Conservation (phyloP, 2,329 filamentous ascomycete species). For the Didymella glomerata region DNA sequence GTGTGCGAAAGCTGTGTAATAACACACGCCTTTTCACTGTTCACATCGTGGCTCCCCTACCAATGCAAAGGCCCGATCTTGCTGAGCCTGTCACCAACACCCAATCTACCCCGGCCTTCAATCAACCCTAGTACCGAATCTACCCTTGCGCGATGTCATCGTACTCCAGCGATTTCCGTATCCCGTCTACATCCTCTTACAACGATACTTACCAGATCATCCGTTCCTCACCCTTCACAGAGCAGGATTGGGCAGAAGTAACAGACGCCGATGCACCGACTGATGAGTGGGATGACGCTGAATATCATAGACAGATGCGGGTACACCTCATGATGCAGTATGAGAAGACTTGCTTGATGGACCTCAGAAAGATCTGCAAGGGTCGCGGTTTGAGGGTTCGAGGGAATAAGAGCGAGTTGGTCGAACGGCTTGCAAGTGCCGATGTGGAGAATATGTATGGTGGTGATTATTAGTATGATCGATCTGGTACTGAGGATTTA, state of each 20-base stretch:
- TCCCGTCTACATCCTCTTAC: background rate
- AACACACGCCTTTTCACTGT: background rate
- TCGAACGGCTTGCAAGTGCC: slow-evolving; percentile 1
- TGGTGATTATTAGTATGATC: background rate
- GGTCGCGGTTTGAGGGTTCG: background rate
- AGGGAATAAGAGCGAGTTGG: slow-evolving; percentile 8
- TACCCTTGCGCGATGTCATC: background rate
- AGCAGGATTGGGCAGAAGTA: slow-evolving; percentile 4
- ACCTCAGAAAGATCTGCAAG: slow-evolving; percentile 3
- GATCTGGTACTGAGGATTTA: background rate
- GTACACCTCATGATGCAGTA: background rate
- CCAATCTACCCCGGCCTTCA: background rate
- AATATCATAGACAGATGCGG: slow-evolving; percentile 13
- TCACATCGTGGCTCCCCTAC: background rate
- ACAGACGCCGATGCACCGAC: slow-evolving; percentile 5
- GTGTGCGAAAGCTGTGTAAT: background rate
- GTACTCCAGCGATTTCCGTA: background rate
- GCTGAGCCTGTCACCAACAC: background rate
- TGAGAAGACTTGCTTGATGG: background rate
- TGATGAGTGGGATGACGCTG: slow-evolving; percentile 14
- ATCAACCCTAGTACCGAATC: background rate
- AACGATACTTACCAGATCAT: background rate
- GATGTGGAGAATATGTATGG: slow-evolving; percentile 7
- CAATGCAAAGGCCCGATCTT: background rate
- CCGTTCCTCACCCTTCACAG: background rate